These are phyloP conservation scores for Talaromyces sp. DNA, from an alignment of 2,329 filamentous ascomycete genomes.

Conservation along the genomic window DNA sequence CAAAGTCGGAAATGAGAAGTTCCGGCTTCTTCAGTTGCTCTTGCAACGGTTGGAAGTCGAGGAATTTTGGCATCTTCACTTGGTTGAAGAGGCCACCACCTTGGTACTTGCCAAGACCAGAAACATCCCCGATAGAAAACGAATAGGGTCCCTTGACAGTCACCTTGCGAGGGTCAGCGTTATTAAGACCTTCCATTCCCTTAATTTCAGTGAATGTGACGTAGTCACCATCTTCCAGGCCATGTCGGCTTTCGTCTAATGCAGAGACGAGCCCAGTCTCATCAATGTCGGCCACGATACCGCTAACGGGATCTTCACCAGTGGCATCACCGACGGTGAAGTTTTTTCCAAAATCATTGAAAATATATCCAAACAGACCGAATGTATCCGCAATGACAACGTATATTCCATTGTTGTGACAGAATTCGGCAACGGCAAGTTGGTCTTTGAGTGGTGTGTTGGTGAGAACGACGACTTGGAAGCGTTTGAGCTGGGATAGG, in stretches of 20 bases:
- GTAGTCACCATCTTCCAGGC: conserved; percentile 91
- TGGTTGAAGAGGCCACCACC: conserved; percentile 87
- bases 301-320: conserved; percentile 78
- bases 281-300: conserved; percentile 85
- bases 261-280: conserved; percentile 88
- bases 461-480: conserved; percentile 88
- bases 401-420: conserved; percentile 89
- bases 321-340: conserved; percentile 88
- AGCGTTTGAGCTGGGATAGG: conserved; percentile 77
- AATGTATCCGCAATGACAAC: conserved; percentile 83
- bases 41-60: conserved; percentile 80
- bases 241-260: conserved; percentile 89
- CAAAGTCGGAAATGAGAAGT: conserved; percentile 87
- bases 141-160: conserved; percentile 95
- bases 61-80: conserved; percentile 95
- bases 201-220: conserved; percentile 91
- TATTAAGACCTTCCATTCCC: conserved; percentile 86
- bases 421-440: conserved; percentile 81
- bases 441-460: conserved; percentile 76
- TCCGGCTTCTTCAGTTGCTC: conserved; percentile 80
- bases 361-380: conserved; percentile 90
- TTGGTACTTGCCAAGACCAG: conserved; percentile 77
- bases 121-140: conserved; percentile 93
- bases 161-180: conserved; percentile 77
- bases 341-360: conserved; percentile 94